Evolutionary conservation across 2,329 filamentous ascomycete species (phyloP).

Genomic region (Colletotrichum gigasporum): DNA sequence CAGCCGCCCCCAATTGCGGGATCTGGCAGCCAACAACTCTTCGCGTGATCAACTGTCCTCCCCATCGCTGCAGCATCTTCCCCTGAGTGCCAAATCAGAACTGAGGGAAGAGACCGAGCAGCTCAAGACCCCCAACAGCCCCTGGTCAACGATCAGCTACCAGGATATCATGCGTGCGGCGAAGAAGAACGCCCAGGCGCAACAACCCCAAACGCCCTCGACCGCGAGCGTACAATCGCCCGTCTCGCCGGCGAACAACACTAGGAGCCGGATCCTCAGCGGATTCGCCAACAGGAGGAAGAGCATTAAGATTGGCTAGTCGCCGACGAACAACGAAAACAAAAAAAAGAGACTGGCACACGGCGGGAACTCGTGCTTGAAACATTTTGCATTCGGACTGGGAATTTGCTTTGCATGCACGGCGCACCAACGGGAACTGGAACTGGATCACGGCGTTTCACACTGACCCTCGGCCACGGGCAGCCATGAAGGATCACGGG

Average conservation of each 20-base stretch:
- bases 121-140: constrained; percentile 35
- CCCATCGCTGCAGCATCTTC: constrained; percentile 32
- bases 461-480: constrained; percentile 14
- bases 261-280: constrained; percentile 43
- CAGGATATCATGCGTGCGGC: constrained; percentile 56
- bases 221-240: constrained; percentile 41
- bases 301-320: constrained; percentile 47
- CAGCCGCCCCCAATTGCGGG: constrained; percentile 59
- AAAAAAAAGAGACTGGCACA: constrained; percentile 14
- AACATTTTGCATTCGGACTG: constrained; percentile 22
- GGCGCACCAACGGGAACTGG: constrained; percentile 24
- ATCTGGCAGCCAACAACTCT: constrained; percentile 41
- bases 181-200: constrained; percentile 50
- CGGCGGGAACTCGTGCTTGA: constrained; percentile 8
- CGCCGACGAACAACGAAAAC: not conserved
- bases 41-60: constrained; percentile 45
- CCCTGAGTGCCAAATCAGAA: constrained; percentile 47
- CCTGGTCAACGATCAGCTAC: constrained; percentile 51
- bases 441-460: constrained; percentile 23
- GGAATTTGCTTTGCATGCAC: constrained; percentile 31
- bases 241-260: constrained; percentile 36
- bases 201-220: constrained; percentile 27
- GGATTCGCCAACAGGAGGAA: constrained; percentile 48
- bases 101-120: constrained; percentile 39
- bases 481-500: constrained; percentile 2